Percentiles rank a stretch among this genome's conserved stretches.
phyloP scores from a whole-genome alignment of 257 asterid genomes.

The Solanum sejunctum region DNA sequence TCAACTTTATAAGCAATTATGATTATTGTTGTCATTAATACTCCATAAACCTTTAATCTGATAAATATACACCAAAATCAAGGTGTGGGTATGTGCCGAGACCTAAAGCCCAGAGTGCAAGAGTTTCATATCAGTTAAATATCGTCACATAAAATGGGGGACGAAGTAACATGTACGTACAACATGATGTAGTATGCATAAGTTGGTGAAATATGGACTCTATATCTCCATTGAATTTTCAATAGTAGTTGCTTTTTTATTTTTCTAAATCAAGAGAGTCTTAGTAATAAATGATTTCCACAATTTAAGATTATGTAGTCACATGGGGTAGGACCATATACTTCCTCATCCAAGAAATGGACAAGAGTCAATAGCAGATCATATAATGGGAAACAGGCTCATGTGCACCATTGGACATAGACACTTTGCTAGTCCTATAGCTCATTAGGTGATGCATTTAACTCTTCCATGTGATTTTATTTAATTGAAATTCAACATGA shows the following conservation, averaged over 20 bases:
- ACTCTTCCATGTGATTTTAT: neutral
- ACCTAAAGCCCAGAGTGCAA: neutral
- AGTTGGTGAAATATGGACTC: neutral
- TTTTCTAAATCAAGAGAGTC: neutral
- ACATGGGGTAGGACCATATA: conserved; percentile 31
- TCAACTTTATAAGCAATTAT: neutral
- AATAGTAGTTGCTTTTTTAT: neutral
- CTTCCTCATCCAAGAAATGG: neutral
- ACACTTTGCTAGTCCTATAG: neutral
- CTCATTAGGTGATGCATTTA: neutral
- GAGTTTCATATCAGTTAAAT: neutral
- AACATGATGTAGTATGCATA: neutral
- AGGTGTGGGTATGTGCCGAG: neutral
- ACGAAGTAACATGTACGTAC: no score
- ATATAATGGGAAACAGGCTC: conserved; percentile 15
- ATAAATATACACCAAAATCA: neutral
- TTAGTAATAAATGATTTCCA: neutral
- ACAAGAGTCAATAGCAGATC: neutral
- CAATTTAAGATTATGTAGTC: neutral
- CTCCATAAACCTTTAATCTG: neutral
- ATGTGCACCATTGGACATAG: conserved; percentile 19
- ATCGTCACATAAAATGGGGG: neutral
- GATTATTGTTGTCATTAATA: neutral
- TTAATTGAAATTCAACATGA: neutral
- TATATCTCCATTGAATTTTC: neutral